Percentiles rank a stretch among this genome's conserved stretches.
These are phyloP conservation scores for Xylaria sp. DNA, from an alignment of 2,329 filamentous ascomycete species.

Conservation along the genomic window DNA sequence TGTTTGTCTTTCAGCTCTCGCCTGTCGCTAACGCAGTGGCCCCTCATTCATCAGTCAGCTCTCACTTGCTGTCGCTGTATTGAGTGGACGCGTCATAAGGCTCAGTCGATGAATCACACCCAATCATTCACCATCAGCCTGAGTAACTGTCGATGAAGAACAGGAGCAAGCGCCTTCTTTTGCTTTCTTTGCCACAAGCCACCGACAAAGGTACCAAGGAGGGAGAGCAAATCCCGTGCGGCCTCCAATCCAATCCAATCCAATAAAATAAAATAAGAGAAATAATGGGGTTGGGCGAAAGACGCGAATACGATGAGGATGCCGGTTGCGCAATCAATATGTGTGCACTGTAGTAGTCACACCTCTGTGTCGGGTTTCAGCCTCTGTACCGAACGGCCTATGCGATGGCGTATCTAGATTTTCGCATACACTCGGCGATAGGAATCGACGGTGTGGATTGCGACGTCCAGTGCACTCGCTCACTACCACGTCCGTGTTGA, in stretches of 20 bases:
- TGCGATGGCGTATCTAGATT: not conserved
- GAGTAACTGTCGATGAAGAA: not conserved
- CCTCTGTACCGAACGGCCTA: not conserved
- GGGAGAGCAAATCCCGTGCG: too few relatives aligned
- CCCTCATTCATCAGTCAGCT: constrained; percentile 23
- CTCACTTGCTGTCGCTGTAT: not conserved
- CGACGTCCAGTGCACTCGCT: not conserved
- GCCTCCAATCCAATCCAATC: too few relatives aligned
- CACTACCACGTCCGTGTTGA: not conserved
- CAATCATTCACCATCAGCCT: constrained; percentile 1
- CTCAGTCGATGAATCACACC: constrained; percentile 19
- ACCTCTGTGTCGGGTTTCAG: not conserved
- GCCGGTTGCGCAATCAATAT: constrained; percentile 9
- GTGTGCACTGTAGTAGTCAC: too few relatives aligned
- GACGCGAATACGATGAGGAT: constrained; percentile 21
- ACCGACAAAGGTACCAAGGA: not conserved
- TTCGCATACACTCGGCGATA: not conserved
- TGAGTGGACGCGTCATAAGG: constrained; percentile 8
- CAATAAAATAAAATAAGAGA: too few relatives aligned
- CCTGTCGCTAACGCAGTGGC: constrained; percentile 18
- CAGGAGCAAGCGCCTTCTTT: not conserved
- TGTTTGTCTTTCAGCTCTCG: constrained; percentile 20
- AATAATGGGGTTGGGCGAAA: constrained; percentile 1
- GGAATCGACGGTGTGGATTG: not conserved
- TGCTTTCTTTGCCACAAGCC: constrained; percentile 13